These are phyloP conservation scores for Terfezia claveryi DNA, from an alignment of 495 filamentous ascomycete genomes.

Conservation along the genomic window DNA sequence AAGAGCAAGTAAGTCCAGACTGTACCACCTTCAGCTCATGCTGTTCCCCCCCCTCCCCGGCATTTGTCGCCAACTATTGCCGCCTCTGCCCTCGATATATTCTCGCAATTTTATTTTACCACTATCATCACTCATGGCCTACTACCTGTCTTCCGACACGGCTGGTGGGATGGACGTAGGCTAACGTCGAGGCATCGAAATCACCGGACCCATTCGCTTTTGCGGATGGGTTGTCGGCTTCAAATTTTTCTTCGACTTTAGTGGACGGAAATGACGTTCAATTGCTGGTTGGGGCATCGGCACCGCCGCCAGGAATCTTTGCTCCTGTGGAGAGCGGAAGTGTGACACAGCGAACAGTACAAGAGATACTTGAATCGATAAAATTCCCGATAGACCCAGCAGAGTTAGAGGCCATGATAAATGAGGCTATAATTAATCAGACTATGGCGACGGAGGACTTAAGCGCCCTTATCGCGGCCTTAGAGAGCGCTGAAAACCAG, in stretches of 20 bases:
- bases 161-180: not conserved
- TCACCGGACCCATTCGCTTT: not conserved
- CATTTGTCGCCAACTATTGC: not conserved
- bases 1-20: not conserved
- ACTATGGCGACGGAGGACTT: too few species aligned
- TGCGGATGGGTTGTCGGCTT: not conserved
- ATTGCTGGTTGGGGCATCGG: not conserved
- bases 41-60: not conserved
- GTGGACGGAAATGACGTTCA: not conserved
- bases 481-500: too few species aligned
- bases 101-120: not conserved
- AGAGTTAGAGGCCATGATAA: too few species aligned
- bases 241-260: not conserved
- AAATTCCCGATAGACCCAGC: too few species aligned
- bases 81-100: not conserved
- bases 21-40: not conserved
- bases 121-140: not conserved
- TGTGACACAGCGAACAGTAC: too few species aligned
- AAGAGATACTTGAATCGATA: too few species aligned
- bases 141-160: not conserved
- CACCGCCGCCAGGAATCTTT: not conserved
- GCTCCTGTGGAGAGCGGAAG: too few species aligned
- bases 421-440: too few species aligned
- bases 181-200: not conserved
- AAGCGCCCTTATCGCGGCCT: too few species aligned